A percentile compares a stretch with the other conserved stretches of the same genome.
Evolutionary conservation across 306 rosid species (phyloP).

Genomic region (Gleditsia sinensis): DNA sequence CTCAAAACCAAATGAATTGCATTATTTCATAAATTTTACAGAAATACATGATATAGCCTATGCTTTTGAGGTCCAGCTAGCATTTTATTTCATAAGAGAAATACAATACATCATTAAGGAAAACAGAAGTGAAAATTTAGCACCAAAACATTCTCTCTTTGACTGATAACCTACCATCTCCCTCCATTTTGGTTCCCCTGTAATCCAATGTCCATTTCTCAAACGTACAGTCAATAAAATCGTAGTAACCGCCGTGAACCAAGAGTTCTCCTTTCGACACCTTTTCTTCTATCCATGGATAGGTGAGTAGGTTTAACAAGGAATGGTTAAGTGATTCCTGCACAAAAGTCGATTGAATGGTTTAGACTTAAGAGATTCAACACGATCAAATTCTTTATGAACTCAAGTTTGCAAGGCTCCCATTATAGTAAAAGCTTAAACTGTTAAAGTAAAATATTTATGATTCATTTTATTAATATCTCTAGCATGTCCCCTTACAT

Average conservation of each 20-base stretch:
- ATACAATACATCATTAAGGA: background rate
- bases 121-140: slow-evolving; percentile 41
- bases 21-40: background rate
- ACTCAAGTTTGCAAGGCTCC: slow-evolving; percentile 10
- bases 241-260: slow-evolving; percentile 88
- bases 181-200: slow-evolving; percentile 51
- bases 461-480: no score
- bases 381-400: slow-evolving; percentile 9
- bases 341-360: slow-evolving; percentile 1
- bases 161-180: slow-evolving; percentile 49
- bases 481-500: no score
- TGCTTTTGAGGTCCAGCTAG: slow-evolving; percentile 14
- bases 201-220: slow-evolving; percentile 97
- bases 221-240: slow-evolving; percentile 85
- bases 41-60: background rate
- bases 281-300: slow-evolving; percentile 93
- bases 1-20: background rate
- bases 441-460: no score
- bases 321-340: slow-evolving; percentile 91
- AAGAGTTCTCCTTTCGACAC: slow-evolving; percentile 67
- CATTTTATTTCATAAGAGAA: slow-evolving; percentile 6
- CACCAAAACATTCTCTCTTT: slow-evolving; percentile 68
- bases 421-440: no score
- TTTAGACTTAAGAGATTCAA: slow-evolving; percentile 9
- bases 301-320: slow-evolving; percentile 71